A percentile compares a stretch with the other conserved stretches of the same genome.
Evolutionary conservation across 1,139 yeast species (phyloP).

Genomic region (Diutina sp.): DNA sequence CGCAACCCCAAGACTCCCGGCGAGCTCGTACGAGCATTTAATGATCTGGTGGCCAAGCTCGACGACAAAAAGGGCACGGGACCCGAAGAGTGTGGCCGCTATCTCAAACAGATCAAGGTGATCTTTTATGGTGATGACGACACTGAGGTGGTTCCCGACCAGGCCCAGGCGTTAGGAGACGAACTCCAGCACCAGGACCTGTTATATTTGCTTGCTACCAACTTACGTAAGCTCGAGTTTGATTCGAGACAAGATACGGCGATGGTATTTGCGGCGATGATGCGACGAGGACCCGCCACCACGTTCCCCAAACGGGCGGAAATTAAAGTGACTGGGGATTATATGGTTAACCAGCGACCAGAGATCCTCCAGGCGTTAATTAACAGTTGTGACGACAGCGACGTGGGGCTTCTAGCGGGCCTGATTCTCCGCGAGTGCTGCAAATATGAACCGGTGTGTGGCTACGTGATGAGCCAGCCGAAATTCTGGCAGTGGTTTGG

Average conservation of each 20-base stretch:
- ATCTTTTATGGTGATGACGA: conserved; percentile 69
- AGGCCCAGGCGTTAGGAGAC: conserved; percentile 56
- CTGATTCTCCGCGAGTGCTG: conserved; percentile 77
- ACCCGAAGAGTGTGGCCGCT: conserved; percentile 69
- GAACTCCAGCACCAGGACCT: conserved; percentile 68
- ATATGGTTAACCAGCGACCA: conserved; percentile 49
- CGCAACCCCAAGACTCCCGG: conserved; percentile 87
- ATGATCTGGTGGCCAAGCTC: conserved; percentile 59
- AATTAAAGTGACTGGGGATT: conserved; percentile 80
- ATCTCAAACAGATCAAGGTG: conserved; percentile 52
- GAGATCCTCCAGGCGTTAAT: conserved; percentile 50
- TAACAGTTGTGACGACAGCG: conserved; percentile 59
- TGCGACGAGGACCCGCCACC: conserved; percentile 41
- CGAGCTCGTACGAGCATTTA: conserved; percentile 65
- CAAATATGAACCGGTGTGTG: conserved; percentile 61
- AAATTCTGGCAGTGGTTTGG: conserved; percentile 74
- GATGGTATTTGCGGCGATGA: conserved; percentile 57
- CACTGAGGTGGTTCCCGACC: conserved; percentile 63
- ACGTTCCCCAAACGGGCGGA: conserved; percentile 35
- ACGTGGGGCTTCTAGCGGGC: conserved; percentile 65
- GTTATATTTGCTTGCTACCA: conserved; percentile 43
- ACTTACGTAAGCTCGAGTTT: conserved; percentile 60
- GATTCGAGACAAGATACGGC: conserved; percentile 83
- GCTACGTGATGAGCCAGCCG: conserved; percentile 39
- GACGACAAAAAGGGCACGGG: conserved; percentile 50